Evolutionary conservation across 75 land plant genomes (phyloP).

Genomic region (Pinus tabuliformis): DNA sequence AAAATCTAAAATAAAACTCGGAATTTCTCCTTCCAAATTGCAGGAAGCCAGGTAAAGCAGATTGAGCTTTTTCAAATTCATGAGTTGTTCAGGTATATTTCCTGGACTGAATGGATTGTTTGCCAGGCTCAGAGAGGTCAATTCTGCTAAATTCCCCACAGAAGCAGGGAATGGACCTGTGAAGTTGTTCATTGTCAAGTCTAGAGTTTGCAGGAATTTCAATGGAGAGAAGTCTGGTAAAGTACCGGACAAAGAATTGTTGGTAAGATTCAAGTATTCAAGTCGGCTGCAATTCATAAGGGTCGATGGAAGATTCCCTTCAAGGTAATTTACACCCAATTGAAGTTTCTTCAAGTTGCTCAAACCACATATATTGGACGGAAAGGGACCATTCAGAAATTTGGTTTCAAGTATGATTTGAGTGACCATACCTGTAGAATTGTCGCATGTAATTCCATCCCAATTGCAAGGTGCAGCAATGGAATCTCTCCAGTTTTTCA

Average conservation of each 20-base stretch:
- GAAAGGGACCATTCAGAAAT: constrained; percentile 42
- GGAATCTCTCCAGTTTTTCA: constrained; percentile 33
- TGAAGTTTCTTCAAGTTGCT: constrained; percentile 25
- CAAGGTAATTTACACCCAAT: constrained; percentile 44
- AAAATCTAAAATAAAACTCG: constrained; percentile 33
- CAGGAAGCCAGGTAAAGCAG: constrained; percentile 40
- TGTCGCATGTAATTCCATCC: constrained; percentile 45
- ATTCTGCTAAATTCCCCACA: constrained; percentile 29
- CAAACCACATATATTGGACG: constrained; percentile 29
- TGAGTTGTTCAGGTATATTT: constrained; percentile 41
- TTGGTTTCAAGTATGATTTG: constrained; percentile 28
- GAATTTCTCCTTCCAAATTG: constrained; percentile 43
- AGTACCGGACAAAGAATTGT: constrained; percentile 47
- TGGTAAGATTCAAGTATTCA: constrained; percentile 46
- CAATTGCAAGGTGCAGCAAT: not conserved
- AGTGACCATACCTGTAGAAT: constrained; percentile 32
- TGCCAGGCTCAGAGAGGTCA: constrained; percentile 31
- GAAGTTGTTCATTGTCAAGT: constrained; percentile 47
- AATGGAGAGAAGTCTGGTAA: constrained; percentile 64
- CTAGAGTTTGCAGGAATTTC: constrained; percentile 33
- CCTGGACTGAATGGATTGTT: constrained; percentile 33
- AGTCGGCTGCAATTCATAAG: constrained; percentile 41
- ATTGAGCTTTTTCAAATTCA: constrained; percentile 45
- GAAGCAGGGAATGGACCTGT: constrained; percentile 53
- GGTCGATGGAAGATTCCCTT: constrained; percentile 52